These are phyloP conservation scores for Esteya vermicola DNA, from an alignment of 2,329 filamentous ascomycete genomes.

Conservation along the genomic window DNA sequence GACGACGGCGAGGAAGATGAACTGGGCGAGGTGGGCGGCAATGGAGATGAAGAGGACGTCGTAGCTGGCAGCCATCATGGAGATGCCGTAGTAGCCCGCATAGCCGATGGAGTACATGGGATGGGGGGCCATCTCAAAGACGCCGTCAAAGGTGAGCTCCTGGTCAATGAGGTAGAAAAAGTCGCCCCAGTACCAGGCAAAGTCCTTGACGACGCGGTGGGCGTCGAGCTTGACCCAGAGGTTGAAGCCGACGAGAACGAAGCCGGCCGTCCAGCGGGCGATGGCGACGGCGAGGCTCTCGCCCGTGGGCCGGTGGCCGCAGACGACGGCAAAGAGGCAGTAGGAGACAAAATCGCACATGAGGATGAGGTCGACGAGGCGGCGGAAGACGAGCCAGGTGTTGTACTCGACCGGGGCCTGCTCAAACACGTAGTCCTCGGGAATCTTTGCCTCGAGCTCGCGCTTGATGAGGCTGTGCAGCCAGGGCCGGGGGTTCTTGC, in stretches of 20 bases:
- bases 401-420: constrained; percentile 95
- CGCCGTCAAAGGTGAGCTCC: constrained; percentile 92
- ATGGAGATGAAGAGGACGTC: constrained; percentile 96
- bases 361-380: constrained; percentile 88
- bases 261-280: constrained; percentile 65
- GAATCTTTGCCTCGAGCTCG: constrained; percentile 90
- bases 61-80: constrained; percentile 95
- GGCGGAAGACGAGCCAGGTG: constrained; percentile 92
- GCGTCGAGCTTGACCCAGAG: constrained; percentile 98
- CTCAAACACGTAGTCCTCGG: constrained; percentile 85
- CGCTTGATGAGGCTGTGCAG: constrained; percentile 73
- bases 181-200: constrained; percentile 99
- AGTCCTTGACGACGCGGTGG: constrained; percentile 95
- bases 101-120: constrained; percentile 99
- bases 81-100: constrained; percentile 95
- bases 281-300: constrained; percentile 57
- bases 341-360: constrained; percentile 99
- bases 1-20: constrained; percentile 79
- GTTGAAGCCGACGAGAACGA: constrained; percentile 78
- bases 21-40: constrained; percentile 83
- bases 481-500: constrained; percentile 67
- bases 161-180: constrained; percentile 99
- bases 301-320: constrained; percentile 57
- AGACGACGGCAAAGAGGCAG: constrained; percentile 87
- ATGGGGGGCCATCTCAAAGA: constrained; percentile 97